These are phyloP conservation scores for Lentinula boryana DNA, from an alignment of 768 basidiomycete species.

Conservation along the genomic window DNA sequence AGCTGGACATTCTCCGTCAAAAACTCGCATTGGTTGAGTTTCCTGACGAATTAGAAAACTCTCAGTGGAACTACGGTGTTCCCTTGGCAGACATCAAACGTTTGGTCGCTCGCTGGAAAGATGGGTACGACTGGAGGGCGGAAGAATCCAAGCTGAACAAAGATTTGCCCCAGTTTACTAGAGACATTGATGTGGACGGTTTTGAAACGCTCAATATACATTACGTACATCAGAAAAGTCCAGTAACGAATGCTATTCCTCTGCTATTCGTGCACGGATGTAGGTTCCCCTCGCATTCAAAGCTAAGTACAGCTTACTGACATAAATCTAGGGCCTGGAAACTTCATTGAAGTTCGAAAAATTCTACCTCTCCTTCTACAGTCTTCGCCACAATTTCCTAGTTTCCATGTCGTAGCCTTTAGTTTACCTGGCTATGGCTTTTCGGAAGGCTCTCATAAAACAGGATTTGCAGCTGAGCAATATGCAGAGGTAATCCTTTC, in stretches of 20 bases:
- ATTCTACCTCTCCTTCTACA: slow-evolving; percentile 33
- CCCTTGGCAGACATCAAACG: slow-evolving; percentile 35
- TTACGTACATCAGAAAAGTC: slow-evolving; percentile 26
- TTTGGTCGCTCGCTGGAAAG: slow-evolving; percentile 33
- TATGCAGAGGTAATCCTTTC: slow-evolving; percentile 27
- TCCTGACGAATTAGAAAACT: slow-evolving; percentile 19
- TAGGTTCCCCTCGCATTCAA: not conserved
- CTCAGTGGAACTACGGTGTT: slow-evolving; percentile 29
- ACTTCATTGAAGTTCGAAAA: slow-evolving; percentile 35
- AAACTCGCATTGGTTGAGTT: slow-evolving; percentile 14
- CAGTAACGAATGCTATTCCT: slow-evolving; percentile 10
- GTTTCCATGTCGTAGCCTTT: slow-evolving; percentile 40
- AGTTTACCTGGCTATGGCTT: slow-evolving; percentile 43
- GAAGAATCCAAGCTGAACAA: slow-evolving; percentile 23
- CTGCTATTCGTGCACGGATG: slow-evolving; percentile 11
- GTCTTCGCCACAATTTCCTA: slow-evolving; percentile 24
- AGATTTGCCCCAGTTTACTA: slow-evolving; percentile 26
- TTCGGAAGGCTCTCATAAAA: slow-evolving; percentile 34
- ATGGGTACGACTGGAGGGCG: slow-evolving; percentile 38
- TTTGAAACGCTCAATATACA: slow-evolving; percentile 26
- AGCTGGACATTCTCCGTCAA: slow-evolving; percentile 11
- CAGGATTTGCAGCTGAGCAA: slow-evolving; percentile 29
- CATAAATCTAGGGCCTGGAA: slow-evolving; percentile 34
- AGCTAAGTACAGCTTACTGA: not conserved
- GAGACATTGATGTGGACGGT: slow-evolving; percentile 24